Evolutionary conservation across 2,329 filamentous ascomycete species (phyloP).

Genomic region (Ceratocystis cacaofunesta): DNA sequence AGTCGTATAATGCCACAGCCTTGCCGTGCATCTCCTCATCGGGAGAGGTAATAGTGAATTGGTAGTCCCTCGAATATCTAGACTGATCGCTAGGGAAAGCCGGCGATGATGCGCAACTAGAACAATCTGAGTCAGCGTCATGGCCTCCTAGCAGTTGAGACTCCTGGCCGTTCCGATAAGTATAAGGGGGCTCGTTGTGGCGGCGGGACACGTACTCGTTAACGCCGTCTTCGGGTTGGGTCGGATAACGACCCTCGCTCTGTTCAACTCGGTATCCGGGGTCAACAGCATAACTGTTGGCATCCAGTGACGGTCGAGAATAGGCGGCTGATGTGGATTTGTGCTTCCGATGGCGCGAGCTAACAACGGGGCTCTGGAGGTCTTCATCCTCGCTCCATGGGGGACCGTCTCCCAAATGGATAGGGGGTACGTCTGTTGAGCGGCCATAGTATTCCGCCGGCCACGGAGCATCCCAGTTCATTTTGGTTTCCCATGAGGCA

Average conservation of each 20-base stretch:
- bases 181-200: neutral
- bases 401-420: conserved; percentile 74
- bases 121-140: conserved; percentile 38
- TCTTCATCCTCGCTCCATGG: conserved; percentile 95
- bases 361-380: conserved; percentile 78
- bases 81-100: conserved; percentile 51
- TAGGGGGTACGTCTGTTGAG: conserved; percentile 60
- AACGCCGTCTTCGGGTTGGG: conserved; percentile 47
- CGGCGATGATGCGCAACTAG: conserved; percentile 44
- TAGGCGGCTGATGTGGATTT: conserved; percentile 49
- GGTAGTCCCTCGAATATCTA: conserved; percentile 79
- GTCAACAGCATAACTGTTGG: conserved; percentile 39
- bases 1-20: conserved; percentile 88
- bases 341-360: conserved; percentile 71
- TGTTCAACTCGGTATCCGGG: conserved; percentile 59
- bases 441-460: conserved; percentile 39
- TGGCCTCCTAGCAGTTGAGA: conserved; percentile 8
- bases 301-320: conserved; percentile 30
- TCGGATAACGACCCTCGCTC: conserved; percentile 60
- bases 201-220: conserved; percentile 19
- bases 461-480: conserved; percentile 42
- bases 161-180: conserved; percentile 1
- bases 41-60: conserved; percentile 85
- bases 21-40: conserved; percentile 98
- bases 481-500: conserved; percentile 56